Conservation (phyloP, 1,284 basidiomycete genomes). For the Phenoliferia sp. region DNA sequence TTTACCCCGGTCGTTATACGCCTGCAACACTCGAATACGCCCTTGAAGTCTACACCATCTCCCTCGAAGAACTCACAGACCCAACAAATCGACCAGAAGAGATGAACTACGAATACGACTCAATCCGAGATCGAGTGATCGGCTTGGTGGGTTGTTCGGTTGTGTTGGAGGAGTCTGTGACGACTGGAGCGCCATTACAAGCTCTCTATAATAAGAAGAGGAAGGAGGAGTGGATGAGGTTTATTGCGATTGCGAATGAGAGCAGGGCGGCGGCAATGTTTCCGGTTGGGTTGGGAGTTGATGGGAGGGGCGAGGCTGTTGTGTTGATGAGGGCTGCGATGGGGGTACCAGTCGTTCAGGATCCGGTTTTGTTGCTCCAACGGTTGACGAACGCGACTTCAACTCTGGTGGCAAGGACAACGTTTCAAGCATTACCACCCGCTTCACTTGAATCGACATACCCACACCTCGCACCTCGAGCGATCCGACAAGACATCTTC, state of each 20-base stretch:
- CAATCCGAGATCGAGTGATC: constrained; percentile 68
- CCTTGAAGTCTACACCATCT: constrained; percentile 70
- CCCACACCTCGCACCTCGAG: constrained; percentile 33
- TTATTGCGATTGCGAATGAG: constrained; percentile 79
- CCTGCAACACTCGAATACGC: constrained; percentile 69
- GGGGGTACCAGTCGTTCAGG: constrained; percentile 49
- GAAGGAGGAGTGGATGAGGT: constrained; percentile 88
- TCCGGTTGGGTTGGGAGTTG: constrained; percentile 52
- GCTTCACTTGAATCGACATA: constrained; percentile 32
- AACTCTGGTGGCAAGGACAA: constrained; percentile 18
- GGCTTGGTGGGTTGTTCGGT: constrained; percentile 83
- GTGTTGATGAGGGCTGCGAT: constrained; percentile 64
- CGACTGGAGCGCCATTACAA: constrained; percentile 71
- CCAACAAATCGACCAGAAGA: constrained; percentile 25
- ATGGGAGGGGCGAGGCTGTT: constrained; percentile 63
- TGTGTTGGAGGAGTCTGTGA: constrained; percentile 62
- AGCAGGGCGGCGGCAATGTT: constrained; percentile 66
- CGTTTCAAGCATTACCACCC: constrained; percentile 40
- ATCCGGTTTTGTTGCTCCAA: constrained; percentile 11
- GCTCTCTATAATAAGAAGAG: constrained; percentile 74
- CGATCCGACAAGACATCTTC: constrained; percentile 32
- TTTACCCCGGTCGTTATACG: constrained; percentile 83
- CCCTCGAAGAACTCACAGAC: constrained; percentile 52
- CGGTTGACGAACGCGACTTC: not conserved
- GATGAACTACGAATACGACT: constrained; percentile 53